Base-by-base conservation (phyloP, 129 eudicot species). In the Calendula officinalis region DNA sequence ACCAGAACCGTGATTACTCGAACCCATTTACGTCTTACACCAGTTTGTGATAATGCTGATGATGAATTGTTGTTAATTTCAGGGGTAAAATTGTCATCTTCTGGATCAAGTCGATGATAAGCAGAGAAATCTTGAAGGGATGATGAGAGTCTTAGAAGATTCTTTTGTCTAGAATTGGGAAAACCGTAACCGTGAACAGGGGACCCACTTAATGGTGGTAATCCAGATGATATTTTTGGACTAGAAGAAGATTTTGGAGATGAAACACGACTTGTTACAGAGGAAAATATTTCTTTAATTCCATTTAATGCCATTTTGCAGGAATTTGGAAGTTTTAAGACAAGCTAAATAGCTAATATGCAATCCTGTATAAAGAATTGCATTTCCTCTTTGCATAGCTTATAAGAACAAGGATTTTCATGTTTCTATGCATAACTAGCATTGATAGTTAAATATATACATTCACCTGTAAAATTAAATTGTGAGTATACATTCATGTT, bases 121-220 rank as follows among this genome's bases (percentile, higher is more conserved):
- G 78, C 63, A 35, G 99, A 85, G 48, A 94, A 80, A 85, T 94
- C 99, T 83, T 94, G 99, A 54, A 94, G 91, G 64, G 99, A 94
- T 16, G 96, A 81, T 14, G 99, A 94, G 6, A 66, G 78, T 76
- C 96, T 78, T 75, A 94, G 37, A 68, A 74, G 73, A 66, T 66
- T 80, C 78, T 77, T 94, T 71, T 73, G 78, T 51, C 82, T 81
- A 7, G 78, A 67, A 69, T 60, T 67, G 13, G 85, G 58, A 63
- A 64, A 77, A 72, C 48, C 84, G 32, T 8, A 73, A 45, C 78
- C 78, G 27, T 73, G 72, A 65, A 40, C 45, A 64, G 85, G 75
- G 65, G 30, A 22, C 30, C 88, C 70, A 10, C 83, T 68, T 3
- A 82, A 75, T 30, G 99, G 96, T 7, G 90, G 94, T 58, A 88